These are phyloP conservation scores for Aspergillus ostianus DNA, from an alignment of 495 filamentous ascomycete genomes.

Conservation along the genomic window DNA sequence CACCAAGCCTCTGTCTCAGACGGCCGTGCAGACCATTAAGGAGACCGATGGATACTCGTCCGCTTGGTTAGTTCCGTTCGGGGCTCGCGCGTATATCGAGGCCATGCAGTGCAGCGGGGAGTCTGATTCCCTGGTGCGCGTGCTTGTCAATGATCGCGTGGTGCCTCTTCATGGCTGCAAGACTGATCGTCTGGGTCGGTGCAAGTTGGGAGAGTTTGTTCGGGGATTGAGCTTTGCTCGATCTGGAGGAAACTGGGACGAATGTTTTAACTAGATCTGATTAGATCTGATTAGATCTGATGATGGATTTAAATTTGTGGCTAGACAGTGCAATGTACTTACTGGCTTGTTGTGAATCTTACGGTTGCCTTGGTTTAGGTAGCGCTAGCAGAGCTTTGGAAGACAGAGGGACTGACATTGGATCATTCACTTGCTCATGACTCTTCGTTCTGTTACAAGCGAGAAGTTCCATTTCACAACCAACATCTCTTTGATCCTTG, in stretches of 20 bases:
- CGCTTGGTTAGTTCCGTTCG: slow-evolving; percentile 78
- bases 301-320: no score
- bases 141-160: slow-evolving; percentile 81
- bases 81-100: slow-evolving; percentile 74
- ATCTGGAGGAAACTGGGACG: slow-evolving; percentile 66
- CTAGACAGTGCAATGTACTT: not conserved
- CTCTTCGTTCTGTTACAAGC: not conserved
- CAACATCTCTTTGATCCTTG: not conserved
- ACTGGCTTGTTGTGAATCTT: no score
- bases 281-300: no score
- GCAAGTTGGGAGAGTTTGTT: slow-evolving; percentile 63
- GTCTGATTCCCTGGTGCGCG: slow-evolving; percentile 62
- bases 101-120: slow-evolving; percentile 65
- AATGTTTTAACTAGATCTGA: slow-evolving; percentile 57
- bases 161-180: slow-evolving; percentile 65
- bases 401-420: no score
- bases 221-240: slow-evolving; percentile 68
- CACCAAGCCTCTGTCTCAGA: slow-evolving; percentile 48
- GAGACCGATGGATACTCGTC: slow-evolving; percentile 61
- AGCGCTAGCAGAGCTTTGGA: not conserved
- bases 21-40: slow-evolving; percentile 41
- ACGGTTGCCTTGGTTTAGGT: not conserved
- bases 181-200: slow-evolving; percentile 65
- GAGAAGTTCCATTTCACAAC: not conserved
- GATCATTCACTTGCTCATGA: not conserved